Percentiles rank a stretch among this genome's conserved stretches.
Evolutionary conservation across 78 protist genomes (phyloP).

Genomic region (Mastigamoeba balamuthi): DNA sequence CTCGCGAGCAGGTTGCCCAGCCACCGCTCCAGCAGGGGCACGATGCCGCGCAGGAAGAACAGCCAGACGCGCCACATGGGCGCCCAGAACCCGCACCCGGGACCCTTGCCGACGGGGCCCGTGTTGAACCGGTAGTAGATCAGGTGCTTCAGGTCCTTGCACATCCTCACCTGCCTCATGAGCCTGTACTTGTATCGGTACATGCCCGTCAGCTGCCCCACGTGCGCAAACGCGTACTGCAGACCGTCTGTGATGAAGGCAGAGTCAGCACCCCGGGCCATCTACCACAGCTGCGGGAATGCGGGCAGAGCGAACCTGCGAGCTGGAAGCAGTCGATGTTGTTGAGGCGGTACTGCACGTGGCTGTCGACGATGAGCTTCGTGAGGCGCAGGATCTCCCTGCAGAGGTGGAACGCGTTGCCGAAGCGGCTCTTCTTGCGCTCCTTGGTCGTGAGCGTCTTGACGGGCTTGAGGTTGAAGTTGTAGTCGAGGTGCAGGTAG

Average conservation of each 20-base stretch:
- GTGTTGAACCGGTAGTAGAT: constrained; percentile 97
- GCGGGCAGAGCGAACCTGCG: constrained; percentile 3
- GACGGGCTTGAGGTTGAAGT: constrained; percentile 98
- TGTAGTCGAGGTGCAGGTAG: constrained; percentile 99
- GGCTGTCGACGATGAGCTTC: constrained; percentile 96
- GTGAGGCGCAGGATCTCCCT: constrained; percentile 96
- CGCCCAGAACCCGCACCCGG: constrained; percentile 99
- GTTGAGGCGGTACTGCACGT: constrained; percentile 98
- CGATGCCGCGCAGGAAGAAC: constrained; percentile 98
- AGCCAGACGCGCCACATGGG: constrained; percentile 99
- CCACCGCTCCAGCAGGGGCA: constrained; percentile 99
- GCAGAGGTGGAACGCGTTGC: constrained; percentile 98
- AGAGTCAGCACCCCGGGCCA: background rate
- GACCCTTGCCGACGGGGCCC: constrained; percentile 98
- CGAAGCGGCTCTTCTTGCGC: constrained; percentile 98
- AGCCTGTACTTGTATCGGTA: constrained; percentile 99
- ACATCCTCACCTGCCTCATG: constrained; percentile 97
- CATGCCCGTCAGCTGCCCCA: constrained; percentile 99
- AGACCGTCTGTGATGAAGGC: too few species aligned
- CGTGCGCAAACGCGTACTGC: constrained; percentile 94
- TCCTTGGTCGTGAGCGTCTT: constrained; percentile 99
- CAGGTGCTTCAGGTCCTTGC: constrained; percentile 92
- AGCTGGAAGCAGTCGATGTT: constrained; percentile 85
- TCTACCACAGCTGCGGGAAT: background rate
- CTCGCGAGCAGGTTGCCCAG: constrained; percentile 98